Percentiles rank a stretch among this genome's conserved stretches.
phyloP scores from a whole-genome alignment of 257 asterid species.

The Verbena officinalis region DNA sequence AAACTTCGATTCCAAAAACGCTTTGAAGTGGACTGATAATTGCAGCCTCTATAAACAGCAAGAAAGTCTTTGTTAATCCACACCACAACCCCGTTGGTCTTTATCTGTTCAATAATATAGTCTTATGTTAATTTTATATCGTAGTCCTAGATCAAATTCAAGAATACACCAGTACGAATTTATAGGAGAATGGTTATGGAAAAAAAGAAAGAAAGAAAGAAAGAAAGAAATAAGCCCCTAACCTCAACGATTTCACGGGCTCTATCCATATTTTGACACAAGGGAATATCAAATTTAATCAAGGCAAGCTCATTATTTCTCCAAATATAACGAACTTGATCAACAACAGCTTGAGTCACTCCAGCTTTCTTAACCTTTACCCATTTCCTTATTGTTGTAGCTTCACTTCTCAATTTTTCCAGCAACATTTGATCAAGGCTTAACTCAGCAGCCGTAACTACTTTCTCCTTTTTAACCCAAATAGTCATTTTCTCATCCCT shows the following conservation, averaged over 20 bases:
- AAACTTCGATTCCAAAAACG: slow-evolving; percentile 27
- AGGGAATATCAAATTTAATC: slow-evolving; percentile 84
- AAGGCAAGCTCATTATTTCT: slow-evolving; percentile 79
- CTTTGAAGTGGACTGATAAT: slow-evolving; percentile 34
- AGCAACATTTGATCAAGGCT: slow-evolving; percentile 65
- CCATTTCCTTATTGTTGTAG: slow-evolving; percentile 71
- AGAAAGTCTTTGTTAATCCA: slow-evolving; percentile 74
- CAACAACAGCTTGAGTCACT: slow-evolving; percentile 73
- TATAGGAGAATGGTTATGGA: neutral
- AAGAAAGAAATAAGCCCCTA: slow-evolving; percentile 18
- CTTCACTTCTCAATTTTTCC: slow-evolving; percentile 69
- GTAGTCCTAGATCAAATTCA: neutral
- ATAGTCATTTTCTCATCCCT: slow-evolving; percentile 52
- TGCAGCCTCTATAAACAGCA: slow-evolving; percentile 77
- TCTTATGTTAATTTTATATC: neutral
- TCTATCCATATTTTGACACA: slow-evolving; percentile 78
- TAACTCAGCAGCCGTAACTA: slow-evolving; percentile 51
- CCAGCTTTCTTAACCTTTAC: slow-evolving; percentile 94
- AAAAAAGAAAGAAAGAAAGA: too few relatives aligned
- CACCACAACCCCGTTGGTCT: slow-evolving; percentile 80
- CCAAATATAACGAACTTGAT: slow-evolving; percentile 68
- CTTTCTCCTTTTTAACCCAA: slow-evolving; percentile 53
- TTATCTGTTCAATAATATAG: slow-evolving; percentile 53
- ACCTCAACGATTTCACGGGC: slow-evolving; percentile 92
- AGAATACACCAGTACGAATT: neutral